These are phyloP conservation scores for Eustoma russellianum DNA, from an alignment of 257 asterid genomes.

Conservation along the genomic window DNA sequence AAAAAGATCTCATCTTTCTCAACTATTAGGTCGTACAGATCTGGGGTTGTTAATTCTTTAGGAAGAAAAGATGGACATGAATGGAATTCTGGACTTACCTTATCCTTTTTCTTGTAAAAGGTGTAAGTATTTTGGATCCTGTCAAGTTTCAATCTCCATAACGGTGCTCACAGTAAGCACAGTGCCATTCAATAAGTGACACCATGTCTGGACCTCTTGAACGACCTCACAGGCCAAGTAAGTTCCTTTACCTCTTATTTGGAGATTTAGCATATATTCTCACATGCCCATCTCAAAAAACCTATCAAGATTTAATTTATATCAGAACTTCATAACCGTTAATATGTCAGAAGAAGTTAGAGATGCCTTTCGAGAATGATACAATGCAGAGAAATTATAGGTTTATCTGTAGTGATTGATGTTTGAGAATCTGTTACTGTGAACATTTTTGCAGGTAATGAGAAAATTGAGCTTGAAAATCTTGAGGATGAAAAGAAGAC, in stretches of 20 bases:
- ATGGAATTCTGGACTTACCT: neutral
- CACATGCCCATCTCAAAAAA: no score
- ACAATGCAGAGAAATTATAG: neutral
- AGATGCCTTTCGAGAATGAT: no score
- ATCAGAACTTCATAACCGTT: neutral
- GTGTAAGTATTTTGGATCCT: slow-evolving; percentile 11
- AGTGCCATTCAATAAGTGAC: slow-evolving; percentile 17
- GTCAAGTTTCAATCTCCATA: slow-evolving; percentile 10
- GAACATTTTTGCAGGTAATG: slow-evolving; percentile 25
- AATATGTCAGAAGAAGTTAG: no score
- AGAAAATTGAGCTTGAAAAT: slow-evolving; percentile 32
- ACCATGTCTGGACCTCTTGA: slow-evolving; percentile 54
- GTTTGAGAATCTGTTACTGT: neutral
- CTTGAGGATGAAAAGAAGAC: slow-evolving; percentile 44
- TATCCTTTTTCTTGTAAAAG: neutral
- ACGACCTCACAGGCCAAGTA: slow-evolving; percentile 38
- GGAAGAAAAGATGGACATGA: neutral
- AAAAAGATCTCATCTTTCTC: neutral
- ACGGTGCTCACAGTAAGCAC: neutral
- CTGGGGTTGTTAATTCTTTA: neutral
- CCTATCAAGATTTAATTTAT: neutral
- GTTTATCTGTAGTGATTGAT: neutral
- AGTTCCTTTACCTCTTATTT: neutral
- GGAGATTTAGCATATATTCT: no score
- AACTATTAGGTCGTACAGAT: neutral